phyloP scores from a whole-genome alignment of 305 asterid species.

The Lippia alba region DNA sequence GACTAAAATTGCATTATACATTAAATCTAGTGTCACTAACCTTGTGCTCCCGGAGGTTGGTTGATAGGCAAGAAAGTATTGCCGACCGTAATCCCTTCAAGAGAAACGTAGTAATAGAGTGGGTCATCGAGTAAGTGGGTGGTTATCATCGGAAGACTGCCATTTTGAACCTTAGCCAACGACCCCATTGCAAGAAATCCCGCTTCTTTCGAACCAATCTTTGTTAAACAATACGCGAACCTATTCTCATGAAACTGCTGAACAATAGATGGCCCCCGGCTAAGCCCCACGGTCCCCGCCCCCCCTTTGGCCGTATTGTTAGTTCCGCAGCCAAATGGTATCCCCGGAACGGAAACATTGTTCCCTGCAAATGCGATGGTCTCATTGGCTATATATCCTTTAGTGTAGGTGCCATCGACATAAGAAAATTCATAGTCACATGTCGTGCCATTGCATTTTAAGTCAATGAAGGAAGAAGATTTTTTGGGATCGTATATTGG shows the following conservation, averaged over 20 bases:
- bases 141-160: conserved; percentile 19
- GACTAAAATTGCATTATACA: no score
- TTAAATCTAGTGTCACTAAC: no score
- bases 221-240: conserved; percentile 62
- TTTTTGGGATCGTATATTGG: conserved; percentile 63
- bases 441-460: conserved; percentile 42
- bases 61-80: conserved; percentile 39
- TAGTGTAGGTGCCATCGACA: conserved; percentile 52
- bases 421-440: conserved; percentile 54
- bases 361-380: conserved; percentile 47
- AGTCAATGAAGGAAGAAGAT: conserved; percentile 46
- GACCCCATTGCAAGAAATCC: conserved; percentile 65
- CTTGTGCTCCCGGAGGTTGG: no score
- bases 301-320: conserved; percentile 55
- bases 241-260: conserved; percentile 55
- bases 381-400: conserved; percentile 54
- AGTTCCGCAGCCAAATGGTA: conserved; percentile 61
- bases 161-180: conserved; percentile 9
- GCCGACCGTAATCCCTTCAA: conserved; percentile 57
- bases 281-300: conserved; percentile 63
- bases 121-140: conserved; percentile 39
- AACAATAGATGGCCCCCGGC: conserved; percentile 60
- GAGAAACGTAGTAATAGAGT: conserved; percentile 43
- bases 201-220: conserved; percentile 40
- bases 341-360: conserved; percentile 35